Conservation (phyloP, 2,329 filamentous ascomycete genomes). For the Nannizziopsis arthrosporioides region DNA sequence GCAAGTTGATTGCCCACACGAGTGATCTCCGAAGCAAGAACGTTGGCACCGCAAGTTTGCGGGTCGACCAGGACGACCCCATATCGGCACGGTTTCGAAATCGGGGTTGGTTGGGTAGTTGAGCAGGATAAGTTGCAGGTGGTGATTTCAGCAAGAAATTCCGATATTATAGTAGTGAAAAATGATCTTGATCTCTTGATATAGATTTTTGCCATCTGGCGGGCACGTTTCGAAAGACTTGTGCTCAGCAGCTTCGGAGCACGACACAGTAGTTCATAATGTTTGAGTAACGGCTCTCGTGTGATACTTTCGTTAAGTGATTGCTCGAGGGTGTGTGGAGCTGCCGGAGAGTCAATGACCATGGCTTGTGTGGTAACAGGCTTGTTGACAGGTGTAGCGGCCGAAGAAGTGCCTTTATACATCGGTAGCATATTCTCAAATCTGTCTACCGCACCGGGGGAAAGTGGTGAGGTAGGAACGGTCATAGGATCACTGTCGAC, state of each 20-base stretch:
- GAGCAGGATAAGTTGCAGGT: neutral
- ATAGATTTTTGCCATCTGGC: neutral
- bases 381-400: too few species aligned
- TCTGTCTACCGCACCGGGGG: neutral
- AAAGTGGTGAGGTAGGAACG: neutral
- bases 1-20: conserved; percentile 19
- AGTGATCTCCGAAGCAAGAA: conserved; percentile 13
- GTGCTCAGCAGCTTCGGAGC: neutral
- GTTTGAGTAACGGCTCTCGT: neutral
- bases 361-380: too few species aligned
- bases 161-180: neutral
- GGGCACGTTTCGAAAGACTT: neutral
- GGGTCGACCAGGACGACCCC: conserved; percentile 24
- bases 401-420: neutral
- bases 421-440: neutral
- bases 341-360: too few species aligned
- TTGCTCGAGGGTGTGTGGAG: too few species aligned
- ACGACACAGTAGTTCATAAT: neutral
- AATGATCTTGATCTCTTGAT: neutral
- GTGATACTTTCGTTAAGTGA: neutral
- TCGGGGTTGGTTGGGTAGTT: neutral
- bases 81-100: neutral
- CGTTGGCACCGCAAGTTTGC: neutral
- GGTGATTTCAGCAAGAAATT: neutral
- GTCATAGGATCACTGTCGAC: neutral